Percentiles rank a stretch among this genome's conserved stretches.
Evolutionary conservation across 1,139 yeast species (phyloP).

Genomic region (Magnusiomyces suaveolens): DNA sequence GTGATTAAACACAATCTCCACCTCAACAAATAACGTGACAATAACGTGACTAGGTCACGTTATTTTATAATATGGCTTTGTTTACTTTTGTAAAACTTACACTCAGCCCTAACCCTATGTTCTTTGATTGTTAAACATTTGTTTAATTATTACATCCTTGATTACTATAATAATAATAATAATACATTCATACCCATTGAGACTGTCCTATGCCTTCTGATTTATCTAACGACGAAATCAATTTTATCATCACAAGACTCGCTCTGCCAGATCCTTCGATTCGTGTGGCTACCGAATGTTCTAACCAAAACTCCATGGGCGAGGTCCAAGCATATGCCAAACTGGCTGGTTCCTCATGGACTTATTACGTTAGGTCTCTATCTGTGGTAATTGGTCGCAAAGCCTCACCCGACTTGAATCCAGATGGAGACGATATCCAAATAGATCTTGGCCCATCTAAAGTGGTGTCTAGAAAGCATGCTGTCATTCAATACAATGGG

Average conservation of each 20-base stretch:
- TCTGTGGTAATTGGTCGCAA: constrained; percentile 68
- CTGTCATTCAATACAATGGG: constrained; percentile 68
- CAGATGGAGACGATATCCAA: constrained; percentile 40
- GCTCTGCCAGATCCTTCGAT: constrained; percentile 37
- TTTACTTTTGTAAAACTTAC: no score
- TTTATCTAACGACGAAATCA: constrained; percentile 32
- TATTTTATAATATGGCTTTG: no score
- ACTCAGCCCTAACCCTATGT: no score
- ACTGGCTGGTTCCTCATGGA: constrained; percentile 90
- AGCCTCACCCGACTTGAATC: constrained; percentile 45
- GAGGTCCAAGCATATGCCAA: constrained; percentile 96
- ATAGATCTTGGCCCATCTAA: constrained; percentile 95
- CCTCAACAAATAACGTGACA: no score
- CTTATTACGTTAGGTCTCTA: constrained; percentile 80
- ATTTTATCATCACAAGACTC: constrained; percentile 38
- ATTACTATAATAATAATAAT: no score
- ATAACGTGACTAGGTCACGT: no score
- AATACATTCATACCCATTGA: no score
- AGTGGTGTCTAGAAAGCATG: constrained; percentile 87
- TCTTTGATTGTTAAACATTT: no score
- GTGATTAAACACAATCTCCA: no score
- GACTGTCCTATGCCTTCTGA: constrained; percentile 4
- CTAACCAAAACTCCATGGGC: constrained; percentile 64
- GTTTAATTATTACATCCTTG: no score
- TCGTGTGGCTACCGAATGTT: constrained; percentile 40